Conservation (phyloP, 805 yeast species). For the Yarrowia alimentaria region DNA sequence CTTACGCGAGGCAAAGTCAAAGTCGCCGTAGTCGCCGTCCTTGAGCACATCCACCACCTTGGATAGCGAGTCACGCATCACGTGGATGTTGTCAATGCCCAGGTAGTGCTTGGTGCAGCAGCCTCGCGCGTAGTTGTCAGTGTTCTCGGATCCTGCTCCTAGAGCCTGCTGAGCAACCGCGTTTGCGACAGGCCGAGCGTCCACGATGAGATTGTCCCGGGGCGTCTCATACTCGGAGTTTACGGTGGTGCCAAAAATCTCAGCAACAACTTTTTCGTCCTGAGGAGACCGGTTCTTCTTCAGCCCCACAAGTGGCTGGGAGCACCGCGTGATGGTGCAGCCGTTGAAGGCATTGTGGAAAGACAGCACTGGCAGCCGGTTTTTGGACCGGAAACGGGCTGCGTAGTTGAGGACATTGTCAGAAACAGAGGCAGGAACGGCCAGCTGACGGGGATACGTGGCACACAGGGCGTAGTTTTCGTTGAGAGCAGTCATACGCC, state of each 20-base stretch:
- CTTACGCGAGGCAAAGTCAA: conserved; percentile 31
- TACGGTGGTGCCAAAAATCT: conserved; percentile 64
- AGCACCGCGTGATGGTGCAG: conserved; percentile 79
- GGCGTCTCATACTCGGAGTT: conserved; percentile 36
- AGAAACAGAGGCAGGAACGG: conserved; percentile 74
- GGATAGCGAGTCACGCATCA: conserved; percentile 79
- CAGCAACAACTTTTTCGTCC: conserved; percentile 79
- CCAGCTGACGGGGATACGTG: conserved; percentile 67
- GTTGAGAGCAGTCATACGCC: conserved; percentile 75
- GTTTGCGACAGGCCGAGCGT: conserved; percentile 88
- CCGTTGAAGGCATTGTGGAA: conserved; percentile 63
- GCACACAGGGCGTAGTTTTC: conserved; percentile 59
- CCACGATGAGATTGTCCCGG: conserved; percentile 70
- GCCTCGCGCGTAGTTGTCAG: conserved; percentile 67
- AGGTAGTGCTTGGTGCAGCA: conserved; percentile 69
- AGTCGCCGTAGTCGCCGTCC: conserved; percentile 64
- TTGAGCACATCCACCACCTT: conserved; percentile 61
- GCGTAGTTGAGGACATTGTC: conserved; percentile 84
- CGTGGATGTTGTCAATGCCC: conserved; percentile 94
- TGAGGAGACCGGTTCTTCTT: conserved; percentile 85
- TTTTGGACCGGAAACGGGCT: conserved; percentile 79
- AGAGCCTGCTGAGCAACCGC: conserved; percentile 95
- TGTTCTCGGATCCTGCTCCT: conserved; percentile 96
- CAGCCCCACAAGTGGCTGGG: conserved; percentile 91
- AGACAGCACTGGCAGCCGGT: conserved; percentile 76